These are phyloP conservation scores for Aureobasidium sp. DNA, from an alignment of 2,329 filamentous ascomycete species.

Conservation along the genomic window DNA sequence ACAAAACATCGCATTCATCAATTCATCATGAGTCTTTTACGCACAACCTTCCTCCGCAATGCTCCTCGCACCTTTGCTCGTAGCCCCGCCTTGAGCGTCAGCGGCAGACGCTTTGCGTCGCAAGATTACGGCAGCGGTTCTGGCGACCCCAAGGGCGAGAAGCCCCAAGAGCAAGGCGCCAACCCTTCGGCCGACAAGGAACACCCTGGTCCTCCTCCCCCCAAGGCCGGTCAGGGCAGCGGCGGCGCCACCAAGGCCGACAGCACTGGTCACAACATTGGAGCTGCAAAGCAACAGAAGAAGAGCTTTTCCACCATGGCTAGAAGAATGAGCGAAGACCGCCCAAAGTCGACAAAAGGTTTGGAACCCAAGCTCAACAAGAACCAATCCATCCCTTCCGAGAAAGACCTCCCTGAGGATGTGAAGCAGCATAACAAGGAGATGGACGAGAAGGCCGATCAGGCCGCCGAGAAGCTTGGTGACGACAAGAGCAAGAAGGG, in stretches of 20 bases:
- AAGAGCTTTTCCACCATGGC: constrained; percentile 13
- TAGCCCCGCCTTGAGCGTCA: constrained; percentile 13
- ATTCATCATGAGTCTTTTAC: constrained; percentile 16
- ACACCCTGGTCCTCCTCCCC: constrained; percentile 38
- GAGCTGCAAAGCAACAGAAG: constrained; percentile 15
- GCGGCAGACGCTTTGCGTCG: constrained; percentile 28
- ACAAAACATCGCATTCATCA: not conserved
- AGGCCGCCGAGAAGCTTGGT: constrained; percentile 30
- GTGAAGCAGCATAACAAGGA: constrained; percentile 39
- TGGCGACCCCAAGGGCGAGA: constrained; percentile 36
- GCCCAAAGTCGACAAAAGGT: constrained; percentile 20
- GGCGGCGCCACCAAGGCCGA: constrained; percentile 25
- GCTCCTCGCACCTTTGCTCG: constrained; percentile 18
- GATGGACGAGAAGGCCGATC: constrained; percentile 35
- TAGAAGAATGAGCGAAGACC: not conserved
- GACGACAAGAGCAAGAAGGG: constrained; percentile 34
- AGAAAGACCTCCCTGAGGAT: constrained; percentile 24
- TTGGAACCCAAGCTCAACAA: constrained; percentile 36
- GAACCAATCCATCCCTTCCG: constrained; percentile 27
- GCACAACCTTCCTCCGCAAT: constrained; percentile 17
- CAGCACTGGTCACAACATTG: constrained; percentile 15
- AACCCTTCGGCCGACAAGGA: constrained; percentile 33
- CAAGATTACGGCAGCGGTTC: constrained; percentile 31
- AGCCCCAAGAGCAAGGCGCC: constrained; percentile 35
- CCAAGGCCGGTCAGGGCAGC: constrained; percentile 32